Evolutionary conservation across 768 basidiomycete species (phyloP), one percentile per base, ranked within the genome.

Genomic region (Tylopilus sp.): DNA sequence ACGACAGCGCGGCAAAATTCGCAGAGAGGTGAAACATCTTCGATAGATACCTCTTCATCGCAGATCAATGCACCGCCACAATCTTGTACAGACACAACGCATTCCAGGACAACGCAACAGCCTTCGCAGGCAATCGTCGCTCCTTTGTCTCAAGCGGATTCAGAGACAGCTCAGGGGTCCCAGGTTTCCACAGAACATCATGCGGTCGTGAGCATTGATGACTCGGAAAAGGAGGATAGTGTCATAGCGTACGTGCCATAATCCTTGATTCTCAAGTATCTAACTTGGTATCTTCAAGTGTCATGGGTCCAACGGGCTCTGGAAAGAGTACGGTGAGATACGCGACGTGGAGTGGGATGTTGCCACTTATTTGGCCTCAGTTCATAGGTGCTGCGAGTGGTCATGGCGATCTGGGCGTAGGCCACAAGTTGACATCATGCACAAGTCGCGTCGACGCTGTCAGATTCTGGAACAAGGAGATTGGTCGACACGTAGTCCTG

Each of bases 271-370:
- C 4, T 25, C 8, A 34, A 28, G 4, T 26, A 16, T 42, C 42
- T 45, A 17, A 51, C 12, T 48, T 16, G 4, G n/a, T 13, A n/a
- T 41, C 3, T 2, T n/a, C 1, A n/a, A 65, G 63, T 24, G 43
- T 58, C 25, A 56, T 63, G 55, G 63, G 60, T 3, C 60, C 63
- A 6, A 65, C 60, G 17, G 58, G 57, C 4, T 26, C 51, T n/a
- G 55, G 57, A 4, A 55, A 56, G 36, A 57, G 53, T 34, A 52
- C 57, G 48, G 58, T 62, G 28, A 54, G 56, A 45, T 13, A 6
- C 24, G n/a, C n/a, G n/a, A 21, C 1, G 25, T 4, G 2, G 16
- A 4, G 5, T 44, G 19, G 6, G 13, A 34, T 19, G 13, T n/a
- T 6, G 22, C 30, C 19, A 28, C 28, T 61, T 42, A 55, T 31